Evolutionary conservation across 805 yeast species (phyloP), one percentile per base, ranked within the genome.

Genomic region (Huiozyma sinensis): DNA sequence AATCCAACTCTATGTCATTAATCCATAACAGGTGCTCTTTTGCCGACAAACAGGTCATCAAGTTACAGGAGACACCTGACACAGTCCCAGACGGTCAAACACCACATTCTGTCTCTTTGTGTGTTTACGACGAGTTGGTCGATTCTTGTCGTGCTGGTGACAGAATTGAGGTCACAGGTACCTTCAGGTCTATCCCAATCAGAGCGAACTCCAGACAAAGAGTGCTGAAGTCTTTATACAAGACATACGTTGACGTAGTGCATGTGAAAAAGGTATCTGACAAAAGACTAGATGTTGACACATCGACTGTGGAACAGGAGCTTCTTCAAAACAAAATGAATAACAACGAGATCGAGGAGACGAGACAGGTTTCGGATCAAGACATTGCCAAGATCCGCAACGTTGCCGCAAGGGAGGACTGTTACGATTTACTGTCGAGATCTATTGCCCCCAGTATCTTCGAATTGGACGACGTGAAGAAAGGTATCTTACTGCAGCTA

Each of bases 31-130:
- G 98, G 53, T 84, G 95, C 33, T 75, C 86, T 0, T 92, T 90
- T 65, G 92, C 95, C 28, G 97, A 92, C 64, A 92, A 90, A 59
- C 99, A 92, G 65, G 90, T 92, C 29, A 79, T 92, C 52, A 85
- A 86, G 56, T 68, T 92, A 36, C 98, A 92, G 65, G 98, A 92
- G 64, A 88, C 95, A 0, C 96, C 96, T 0, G 98, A 92, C 63
- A 72, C 79, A 49, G 95, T 90, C 11, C 98, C 98, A 4, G 97
- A 85, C 66, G 98, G 98, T 12, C 98, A 92, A 65, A 92, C 98
- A 2, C 98, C 98, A 1, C 98, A 92, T 64, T 82, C 96, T 10
- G 85, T 92, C 40, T 86, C 95, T 6, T 68, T 92, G 29, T 87
- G 96, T 68, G 95, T 86, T 1, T 92, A 90, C 60, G 98, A 92